A percentile compares a stretch with the other conserved stretches of the same genome.
These are phyloP conservation scores for Apophysomyces trapeziformis DNA, from an alignment of 371 early-diverging fungal species.

Conservation along the genomic window DNA sequence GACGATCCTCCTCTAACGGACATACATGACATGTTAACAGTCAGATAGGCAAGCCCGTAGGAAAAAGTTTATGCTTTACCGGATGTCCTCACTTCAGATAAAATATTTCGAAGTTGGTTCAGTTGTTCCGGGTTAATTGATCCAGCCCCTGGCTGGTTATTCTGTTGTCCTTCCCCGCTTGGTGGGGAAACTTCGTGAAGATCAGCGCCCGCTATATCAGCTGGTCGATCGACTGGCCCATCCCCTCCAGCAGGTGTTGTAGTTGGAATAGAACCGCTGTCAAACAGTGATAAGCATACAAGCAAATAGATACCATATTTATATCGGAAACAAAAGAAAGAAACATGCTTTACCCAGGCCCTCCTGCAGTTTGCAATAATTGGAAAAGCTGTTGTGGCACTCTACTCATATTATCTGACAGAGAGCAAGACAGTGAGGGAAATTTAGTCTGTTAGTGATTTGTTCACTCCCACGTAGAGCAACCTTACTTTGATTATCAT, in stretches of 20 bases:
- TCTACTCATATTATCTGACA: background rate
- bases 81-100: slow-evolving; percentile 28
- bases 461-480: too few species aligned
- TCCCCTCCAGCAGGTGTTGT: slow-evolving; percentile 19
- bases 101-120: slow-evolving; percentile 29
- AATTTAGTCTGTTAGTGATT: too few species aligned
- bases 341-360: slow-evolving; percentile 36
- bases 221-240: background rate
- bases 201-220: background rate
- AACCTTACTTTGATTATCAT: background rate
- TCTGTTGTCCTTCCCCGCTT: slow-evolving; percentile 7
- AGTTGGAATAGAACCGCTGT: slow-evolving; percentile 25
- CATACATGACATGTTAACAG: background rate
- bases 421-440: background rate
- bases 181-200: background rate
- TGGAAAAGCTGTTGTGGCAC: slow-evolving; percentile 42
- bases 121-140: slow-evolving; percentile 18
- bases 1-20: background rate
- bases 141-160: slow-evolving; percentile 14
- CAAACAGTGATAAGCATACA: slow-evolving; percentile 13
- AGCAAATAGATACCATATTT: background rate
- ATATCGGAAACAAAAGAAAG: background rate
- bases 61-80: slow-evolving; percentile 14
- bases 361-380: slow-evolving; percentile 52
- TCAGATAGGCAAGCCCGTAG: background rate